Conservation (phyloP, 495 filamentous ascomycete species). For the Hyaloscypha finlandica region DNA sequence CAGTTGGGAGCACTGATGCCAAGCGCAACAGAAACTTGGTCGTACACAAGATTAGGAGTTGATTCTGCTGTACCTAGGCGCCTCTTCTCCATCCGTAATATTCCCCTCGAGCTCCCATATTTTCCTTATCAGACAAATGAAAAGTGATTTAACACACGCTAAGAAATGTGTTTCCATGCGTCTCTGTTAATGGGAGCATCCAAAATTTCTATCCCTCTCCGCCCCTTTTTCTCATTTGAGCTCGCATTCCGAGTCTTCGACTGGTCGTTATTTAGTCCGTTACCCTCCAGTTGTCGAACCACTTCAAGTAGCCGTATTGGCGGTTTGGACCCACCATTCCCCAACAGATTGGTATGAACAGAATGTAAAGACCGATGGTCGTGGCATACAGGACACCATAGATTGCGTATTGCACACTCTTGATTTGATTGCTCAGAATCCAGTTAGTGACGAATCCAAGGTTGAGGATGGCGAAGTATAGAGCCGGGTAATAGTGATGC, state of each 20-base stretch:
- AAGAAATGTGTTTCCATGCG: constrained; percentile 7
- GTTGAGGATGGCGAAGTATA: constrained; percentile 93
- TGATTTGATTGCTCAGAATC: constrained; percentile 62
- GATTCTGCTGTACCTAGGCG: constrained; percentile 23
- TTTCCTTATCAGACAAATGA: constrained; percentile 21
- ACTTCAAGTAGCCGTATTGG: constrained; percentile 90
- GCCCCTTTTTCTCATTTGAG: neutral
- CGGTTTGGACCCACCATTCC: constrained; percentile 85
- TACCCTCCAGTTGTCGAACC: constrained; percentile 73
- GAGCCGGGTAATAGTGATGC: constrained; percentile 98
- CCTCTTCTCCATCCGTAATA: constrained; percentile 17
- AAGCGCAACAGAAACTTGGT: neutral
- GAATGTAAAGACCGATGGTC: constrained; percentile 77
- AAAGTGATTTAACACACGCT: neutral
- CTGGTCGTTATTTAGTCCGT: constrained; percentile 48
- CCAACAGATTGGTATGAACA: constrained; percentile 95
- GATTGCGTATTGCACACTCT: constrained; percentile 58
- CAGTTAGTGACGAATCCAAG: constrained; percentile 90
- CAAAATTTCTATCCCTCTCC: constrained; percentile 5
- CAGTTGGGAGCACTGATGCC: neutral
- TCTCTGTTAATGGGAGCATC: constrained; percentile 7
- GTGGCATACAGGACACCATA: constrained; percentile 72
- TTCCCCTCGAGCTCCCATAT: constrained; percentile 10
- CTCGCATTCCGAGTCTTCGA: neutral
- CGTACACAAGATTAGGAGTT: constrained; percentile 27